These are phyloP conservation scores for Hypoxylon sp. DNA, from an alignment of 2,329 filamentous ascomycete species.

Conservation along the genomic window DNA sequence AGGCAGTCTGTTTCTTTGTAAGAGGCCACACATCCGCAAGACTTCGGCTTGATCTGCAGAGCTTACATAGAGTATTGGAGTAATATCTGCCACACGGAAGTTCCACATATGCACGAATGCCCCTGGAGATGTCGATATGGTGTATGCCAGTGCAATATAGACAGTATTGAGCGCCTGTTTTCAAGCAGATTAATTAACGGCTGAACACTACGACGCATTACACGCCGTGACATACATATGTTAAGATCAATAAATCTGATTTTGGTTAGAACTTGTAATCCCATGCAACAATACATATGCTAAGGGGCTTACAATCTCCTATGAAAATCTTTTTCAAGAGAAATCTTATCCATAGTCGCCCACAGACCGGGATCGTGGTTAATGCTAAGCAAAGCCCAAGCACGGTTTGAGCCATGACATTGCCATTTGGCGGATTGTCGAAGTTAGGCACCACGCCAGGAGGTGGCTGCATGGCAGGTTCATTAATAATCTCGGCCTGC, in stretches of 20 bases:
- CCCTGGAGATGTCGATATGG: not conserved
- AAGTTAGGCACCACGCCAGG: constrained; percentile 8
- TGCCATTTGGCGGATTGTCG: constrained; percentile 4
- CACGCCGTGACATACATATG: constrained; percentile 7
- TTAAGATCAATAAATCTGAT: constrained; percentile 5
- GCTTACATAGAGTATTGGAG: constrained; percentile 4
- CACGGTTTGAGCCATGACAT: not conserved
- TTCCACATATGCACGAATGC: constrained; percentile 10
- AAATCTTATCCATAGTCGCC: constrained; percentile 7
- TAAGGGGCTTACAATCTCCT: constrained; percentile 4
- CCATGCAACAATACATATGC: not conserved
- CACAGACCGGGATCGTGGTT: not conserved
- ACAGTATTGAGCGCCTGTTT: constrained; percentile 4
- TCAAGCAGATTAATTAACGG: not conserved
- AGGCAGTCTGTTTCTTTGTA: constrained; percentile 4
- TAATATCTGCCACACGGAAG: constrained; percentile 1
- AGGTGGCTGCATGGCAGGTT: constrained; percentile 10
- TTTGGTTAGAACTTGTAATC: not conserved
- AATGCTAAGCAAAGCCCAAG: constrained; percentile 1
- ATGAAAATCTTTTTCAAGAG: constrained; percentile 5
- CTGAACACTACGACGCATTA: not conserved
- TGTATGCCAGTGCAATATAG: not conserved
- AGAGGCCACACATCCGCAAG: not conserved
- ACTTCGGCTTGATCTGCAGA: not conserved
- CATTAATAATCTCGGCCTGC: constrained; percentile 7